Conservation (phyloP, 768 basidiomycete species). For the Russula foetens region DNA sequence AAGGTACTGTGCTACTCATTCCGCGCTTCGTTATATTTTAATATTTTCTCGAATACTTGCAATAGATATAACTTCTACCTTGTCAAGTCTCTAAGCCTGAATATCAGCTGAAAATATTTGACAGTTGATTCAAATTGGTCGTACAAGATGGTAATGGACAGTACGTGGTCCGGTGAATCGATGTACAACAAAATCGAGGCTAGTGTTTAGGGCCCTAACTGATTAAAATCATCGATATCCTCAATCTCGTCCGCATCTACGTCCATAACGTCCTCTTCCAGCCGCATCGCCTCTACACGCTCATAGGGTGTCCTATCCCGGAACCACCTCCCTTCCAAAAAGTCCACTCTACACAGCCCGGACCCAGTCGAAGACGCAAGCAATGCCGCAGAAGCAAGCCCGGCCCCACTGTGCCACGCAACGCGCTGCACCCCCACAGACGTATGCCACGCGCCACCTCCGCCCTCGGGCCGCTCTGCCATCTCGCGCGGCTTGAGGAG, state of each 20-base stretch:
- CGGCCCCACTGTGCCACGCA: slow-evolving; percentile 73
- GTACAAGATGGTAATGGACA: too few species aligned
- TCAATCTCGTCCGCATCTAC: slow-evolving; percentile 28
- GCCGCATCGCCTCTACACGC: slow-evolving; percentile 51
- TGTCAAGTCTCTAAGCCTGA: too few species aligned
- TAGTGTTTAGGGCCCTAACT: too few species aligned
- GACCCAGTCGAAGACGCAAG: slow-evolving; percentile 76
- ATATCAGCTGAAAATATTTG: too few species aligned
- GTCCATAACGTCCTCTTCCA: slow-evolving; percentile 35
- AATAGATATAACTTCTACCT: too few species aligned
- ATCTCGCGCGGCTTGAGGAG: slow-evolving; percentile 67
- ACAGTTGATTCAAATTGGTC: too few species aligned
- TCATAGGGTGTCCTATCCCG: slow-evolving; percentile 59
- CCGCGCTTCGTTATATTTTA: too few species aligned
- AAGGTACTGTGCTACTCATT: too few species aligned
- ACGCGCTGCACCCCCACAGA: slow-evolving; percentile 74
- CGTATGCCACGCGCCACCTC: slow-evolving; percentile 62
- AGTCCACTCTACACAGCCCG: slow-evolving; percentile 82
- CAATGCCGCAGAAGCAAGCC: slow-evolving; percentile 48
- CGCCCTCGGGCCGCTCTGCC: slow-evolving; percentile 35
- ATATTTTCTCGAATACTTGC: too few species aligned
- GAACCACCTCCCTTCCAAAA: slow-evolving; percentile 67
- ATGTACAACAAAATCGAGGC: too few species aligned
- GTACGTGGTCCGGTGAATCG: too few species aligned
- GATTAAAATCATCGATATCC: slow-evolving; percentile 31